Conservation (phyloP, 352 stramenopile species). For the Phytopythium cucurbitacearum region DNA sequence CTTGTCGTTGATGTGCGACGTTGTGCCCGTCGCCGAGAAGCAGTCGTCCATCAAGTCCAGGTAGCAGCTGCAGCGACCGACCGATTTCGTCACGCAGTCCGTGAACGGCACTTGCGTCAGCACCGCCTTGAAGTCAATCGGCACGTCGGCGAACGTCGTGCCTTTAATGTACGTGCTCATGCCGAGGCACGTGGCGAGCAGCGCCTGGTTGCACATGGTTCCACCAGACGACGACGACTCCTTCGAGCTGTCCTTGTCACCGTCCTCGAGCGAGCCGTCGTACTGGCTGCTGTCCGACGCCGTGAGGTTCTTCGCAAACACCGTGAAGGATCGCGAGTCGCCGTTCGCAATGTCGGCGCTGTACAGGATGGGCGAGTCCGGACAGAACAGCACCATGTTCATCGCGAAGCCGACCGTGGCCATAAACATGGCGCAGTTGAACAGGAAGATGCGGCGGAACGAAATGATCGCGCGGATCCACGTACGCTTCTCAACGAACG, state of each 20-base stretch:
- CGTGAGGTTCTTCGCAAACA: conserved; percentile 62
- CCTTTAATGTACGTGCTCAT: conserved; percentile 31
- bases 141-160: conserved; percentile 37
- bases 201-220: conserved; percentile 51
- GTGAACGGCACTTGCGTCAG: conserved; percentile 62
- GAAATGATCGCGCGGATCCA: conserved; percentile 74
- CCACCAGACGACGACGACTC: conserved; percentile 22
- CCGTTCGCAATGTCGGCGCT: conserved; percentile 40
- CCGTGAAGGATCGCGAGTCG: conserved; percentile 39
- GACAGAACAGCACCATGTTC: conserved; percentile 78
- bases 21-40: conserved; percentile 49
- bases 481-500: conserved; percentile 74
- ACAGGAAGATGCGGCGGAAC: conserved; percentile 83
- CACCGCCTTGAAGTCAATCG: conserved; percentile 74
- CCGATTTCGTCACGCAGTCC: conserved; percentile 54
- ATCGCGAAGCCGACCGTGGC: conserved; percentile 58
- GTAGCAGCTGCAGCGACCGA: conserved; percentile 68
- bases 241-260: conserved; percentile 12
- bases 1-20: conserved; percentile 27
- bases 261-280: conserved; percentile 21
- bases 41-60: conserved; percentile 59
- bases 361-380: conserved; percentile 76
- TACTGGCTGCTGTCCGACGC: conserved; percentile 29
- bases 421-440: conserved; percentile 73
- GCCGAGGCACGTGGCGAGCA: conserved; percentile 67